phyloP scores from a whole-genome alignment of 2,329 filamentous ascomycete species.

The Plenodomus tracheiphilus region DNA sequence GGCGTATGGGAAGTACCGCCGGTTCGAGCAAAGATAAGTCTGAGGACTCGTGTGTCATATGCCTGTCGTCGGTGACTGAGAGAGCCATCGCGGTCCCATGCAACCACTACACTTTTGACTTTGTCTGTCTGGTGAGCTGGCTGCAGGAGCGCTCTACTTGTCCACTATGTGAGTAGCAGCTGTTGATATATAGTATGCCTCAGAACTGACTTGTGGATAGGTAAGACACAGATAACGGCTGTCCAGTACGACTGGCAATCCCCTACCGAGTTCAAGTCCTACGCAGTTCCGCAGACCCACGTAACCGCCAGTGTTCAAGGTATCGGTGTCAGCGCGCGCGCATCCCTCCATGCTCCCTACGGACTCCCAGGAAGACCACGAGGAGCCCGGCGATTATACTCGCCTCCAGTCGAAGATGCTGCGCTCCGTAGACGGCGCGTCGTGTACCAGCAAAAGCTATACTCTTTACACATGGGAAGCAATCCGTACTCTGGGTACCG shows the following conservation, averaged over 20 bases:
- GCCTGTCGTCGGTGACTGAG: constrained; percentile 75
- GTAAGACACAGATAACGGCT: constrained; percentile 57
- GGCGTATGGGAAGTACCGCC: constrained; percentile 32
- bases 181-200: background rate
- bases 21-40: constrained; percentile 17
- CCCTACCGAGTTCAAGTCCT: constrained; percentile 60
- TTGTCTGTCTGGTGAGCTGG: constrained; percentile 82
- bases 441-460: constrained; percentile 73
- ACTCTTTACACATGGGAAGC: constrained; percentile 79
- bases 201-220: constrained; percentile 28
- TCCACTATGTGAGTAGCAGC: constrained; percentile 71
- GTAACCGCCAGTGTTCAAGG: constrained; percentile 4
- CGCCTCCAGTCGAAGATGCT: constrained; percentile 39
- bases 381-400: constrained; percentile 20
- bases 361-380: constrained; percentile 21
- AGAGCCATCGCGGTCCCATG: constrained; percentile 74
- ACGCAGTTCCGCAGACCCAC: constrained; percentile 52
- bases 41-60: constrained; percentile 72
- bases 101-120: constrained; percentile 80
- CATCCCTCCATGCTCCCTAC: constrained; percentile 18
- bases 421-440: constrained; percentile 65
- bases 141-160: constrained; percentile 72
- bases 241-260: constrained; percentile 68
- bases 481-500: constrained; percentile 77
- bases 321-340: background rate